These are phyloP conservation scores for Zelopaecilomyces penicillatus DNA, from an alignment of 2,329 filamentous ascomycete species.

Conservation along the genomic window DNA sequence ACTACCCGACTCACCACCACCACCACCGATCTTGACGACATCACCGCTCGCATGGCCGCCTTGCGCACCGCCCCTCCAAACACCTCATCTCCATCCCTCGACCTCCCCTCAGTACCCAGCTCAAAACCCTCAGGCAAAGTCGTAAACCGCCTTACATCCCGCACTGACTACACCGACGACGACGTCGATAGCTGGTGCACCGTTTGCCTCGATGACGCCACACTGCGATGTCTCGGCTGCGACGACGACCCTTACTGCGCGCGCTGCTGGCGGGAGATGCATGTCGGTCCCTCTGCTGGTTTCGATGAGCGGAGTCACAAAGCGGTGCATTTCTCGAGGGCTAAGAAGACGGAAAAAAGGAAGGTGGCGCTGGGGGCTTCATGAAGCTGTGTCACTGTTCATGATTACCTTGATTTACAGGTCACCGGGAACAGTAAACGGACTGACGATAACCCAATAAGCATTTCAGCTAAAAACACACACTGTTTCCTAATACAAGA, in stretches of 20 bases:
- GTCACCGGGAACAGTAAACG: too few relatives aligned
- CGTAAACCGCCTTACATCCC: slow-evolving; percentile 29
- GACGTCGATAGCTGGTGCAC: slow-evolving; percentile 72
- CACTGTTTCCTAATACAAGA: too few relatives aligned
- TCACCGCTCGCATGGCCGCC: slow-evolving; percentile 44
- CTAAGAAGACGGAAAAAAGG: slow-evolving; percentile 22
- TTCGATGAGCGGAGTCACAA: slow-evolving; percentile 63
- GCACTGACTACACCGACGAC: slow-evolving; percentile 51
- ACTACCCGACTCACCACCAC: neutral
- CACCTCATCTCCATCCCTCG: slow-evolving; percentile 23
- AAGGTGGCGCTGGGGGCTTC: slow-evolving; percentile 29
- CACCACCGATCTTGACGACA: slow-evolving; percentile 30
- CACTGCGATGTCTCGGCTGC: slow-evolving; percentile 64
- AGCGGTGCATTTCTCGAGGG: slow-evolving; percentile 50
- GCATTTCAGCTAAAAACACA: too few relatives aligned
- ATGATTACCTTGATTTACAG: too few relatives aligned
- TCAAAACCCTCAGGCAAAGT: slow-evolving; percentile 37
- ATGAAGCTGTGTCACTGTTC: neutral
- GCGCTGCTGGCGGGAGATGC: slow-evolving; percentile 75
- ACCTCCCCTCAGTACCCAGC: slow-evolving; percentile 42
- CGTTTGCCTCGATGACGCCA: slow-evolving; percentile 73
- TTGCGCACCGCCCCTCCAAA: slow-evolving; percentile 30
- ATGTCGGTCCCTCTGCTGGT: slow-evolving; percentile 58
- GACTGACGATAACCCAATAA: too few relatives aligned
- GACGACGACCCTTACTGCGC: slow-evolving; percentile 65